Evolutionary conservation across 306 rosid species (phyloP), one percentile per base, ranked within the genome.

Genomic region (Sindora glabra): DNA sequence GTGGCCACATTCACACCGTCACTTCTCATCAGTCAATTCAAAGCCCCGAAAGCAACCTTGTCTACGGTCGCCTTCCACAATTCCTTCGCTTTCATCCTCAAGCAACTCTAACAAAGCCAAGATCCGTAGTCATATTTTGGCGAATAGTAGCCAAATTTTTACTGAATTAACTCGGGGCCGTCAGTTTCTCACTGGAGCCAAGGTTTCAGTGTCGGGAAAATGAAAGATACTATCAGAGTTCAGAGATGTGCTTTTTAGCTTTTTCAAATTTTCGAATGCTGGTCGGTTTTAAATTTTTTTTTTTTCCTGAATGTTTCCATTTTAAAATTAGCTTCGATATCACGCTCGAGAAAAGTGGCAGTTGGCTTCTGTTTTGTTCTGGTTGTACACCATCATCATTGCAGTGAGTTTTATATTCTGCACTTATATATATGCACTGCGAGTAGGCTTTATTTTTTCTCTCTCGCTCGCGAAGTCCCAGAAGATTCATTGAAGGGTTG

Each of bases 341-440:
- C 82, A 81, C 83, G 91, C 89, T 67, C 70, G 44, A 5, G 22
- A 24, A 71, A 71, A 62, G 79, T 63, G 29, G 45, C 62, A 53
- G 48, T 55, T 68, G 60, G 30, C 32, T 62, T 68, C 39, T 37
- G 64, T 47, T 62, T 37, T 50, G 5, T 59, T 13, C 26, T 55
- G 63, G 19, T 6, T 70, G 23, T 50, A 60, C 80, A 68, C 59
- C 45, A 50, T 54, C 41, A 65, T 60, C 36, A 9, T 37, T 0
- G 1, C 3, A 22, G 11, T 18, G 32, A n/a, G 3, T 57, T 29
- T 62, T 24, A n/a, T n/a, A n/a, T n/a, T n/a, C n/a, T n/a, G n/a
- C n/a, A n/a, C n/a, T n/a, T n/a, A n/a, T n/a, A n/a, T n/a, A n/a
- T n/a, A n/a, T n/a, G n/a, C n/a, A n/a, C n/a, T n/a, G n/a, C n/a